Percentiles rank a stretch among this genome's conserved stretches.
Evolutionary conservation across 176 grass and related monocot species (phyloP).

Genomic region (Eleusine indica): DNA sequence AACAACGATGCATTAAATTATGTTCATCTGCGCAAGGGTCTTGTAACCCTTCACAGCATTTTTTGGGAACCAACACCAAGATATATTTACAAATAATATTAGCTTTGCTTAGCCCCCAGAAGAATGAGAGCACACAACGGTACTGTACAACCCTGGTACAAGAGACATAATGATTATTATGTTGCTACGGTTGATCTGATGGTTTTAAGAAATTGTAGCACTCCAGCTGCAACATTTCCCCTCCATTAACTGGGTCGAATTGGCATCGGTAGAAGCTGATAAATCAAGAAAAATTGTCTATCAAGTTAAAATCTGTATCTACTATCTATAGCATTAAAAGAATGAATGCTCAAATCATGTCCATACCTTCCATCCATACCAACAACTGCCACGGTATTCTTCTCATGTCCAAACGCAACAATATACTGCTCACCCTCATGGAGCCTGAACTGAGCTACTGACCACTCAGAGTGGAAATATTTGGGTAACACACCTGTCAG

Average conservation of each 20-base stretch:
- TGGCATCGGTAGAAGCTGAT: conserved; percentile 95
- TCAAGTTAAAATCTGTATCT: background rate
- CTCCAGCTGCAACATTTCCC: conserved; percentile 91
- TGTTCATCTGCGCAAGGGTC: conserved; percentile 35
- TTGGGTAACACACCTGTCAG: conserved; percentile 81
- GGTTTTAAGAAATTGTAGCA: conserved; percentile 93
- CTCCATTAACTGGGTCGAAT: conserved; percentile 69
- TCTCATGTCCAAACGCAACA: conserved; percentile 95
- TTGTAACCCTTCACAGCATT: conserved; percentile 23
- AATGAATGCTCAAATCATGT: background rate
- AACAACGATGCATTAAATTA: conserved; percentile 35
- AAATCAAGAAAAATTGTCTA: background rate
- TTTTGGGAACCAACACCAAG: conserved; percentile 16
- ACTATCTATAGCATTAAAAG: background rate
- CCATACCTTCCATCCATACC: conserved; percentile 96
- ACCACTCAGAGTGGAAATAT: conserved; percentile 99
- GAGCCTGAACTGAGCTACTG: conserved; percentile 92
- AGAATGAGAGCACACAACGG: conserved; percentile 2
- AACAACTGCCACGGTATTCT: conserved; percentile 88
- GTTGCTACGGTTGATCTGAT: conserved; percentile 42
- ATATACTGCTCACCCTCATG: conserved; percentile 92
- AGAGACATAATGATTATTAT: background rate
- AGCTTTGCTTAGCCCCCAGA: conserved; percentile 14
- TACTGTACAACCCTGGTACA: conserved; percentile 53
- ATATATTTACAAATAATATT: conserved; percentile 62